Percentiles rank a stretch among this genome's conserved stretches.
These are phyloP conservation scores for Boletus vermiculosoides DNA, from an alignment of 768 basidiomycete species.

Conservation along the genomic window DNA sequence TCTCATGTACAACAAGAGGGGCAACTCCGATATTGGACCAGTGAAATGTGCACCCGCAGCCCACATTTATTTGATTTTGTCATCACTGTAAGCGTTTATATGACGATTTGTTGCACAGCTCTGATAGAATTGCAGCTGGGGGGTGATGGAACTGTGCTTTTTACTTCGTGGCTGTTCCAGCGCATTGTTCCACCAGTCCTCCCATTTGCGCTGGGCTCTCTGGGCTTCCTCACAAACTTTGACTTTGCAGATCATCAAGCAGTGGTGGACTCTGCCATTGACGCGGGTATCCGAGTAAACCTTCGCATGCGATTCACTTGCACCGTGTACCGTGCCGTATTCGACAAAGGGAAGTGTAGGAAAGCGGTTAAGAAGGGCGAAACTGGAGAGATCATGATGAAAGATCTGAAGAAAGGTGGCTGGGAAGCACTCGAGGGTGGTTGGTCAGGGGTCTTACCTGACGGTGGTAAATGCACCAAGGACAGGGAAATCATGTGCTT, in stretches of 20 bases:
- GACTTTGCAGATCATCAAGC: conserved; percentile 84
- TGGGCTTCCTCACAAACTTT: conserved; percentile 97
- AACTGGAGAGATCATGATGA: conserved; percentile 97
- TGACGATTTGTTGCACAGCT: background rate
- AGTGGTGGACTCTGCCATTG: conserved; percentile 85
- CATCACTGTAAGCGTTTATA: conserved; percentile 68
- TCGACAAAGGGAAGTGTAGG: conserved; percentile 62
- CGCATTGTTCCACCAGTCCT: conserved; percentile 98
- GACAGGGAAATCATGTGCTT: conserved; percentile 99
- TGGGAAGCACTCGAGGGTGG: conserved; percentile 97
- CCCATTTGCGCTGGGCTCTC: conserved; percentile 93
- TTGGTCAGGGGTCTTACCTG: conserved; percentile 45
- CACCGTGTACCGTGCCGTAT: conserved; percentile 92
- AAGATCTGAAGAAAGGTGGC: conserved; percentile 81
- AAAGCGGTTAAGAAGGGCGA: conserved; percentile 91
- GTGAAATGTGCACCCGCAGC: conserved; percentile 88
- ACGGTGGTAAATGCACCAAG: conserved; percentile 52
- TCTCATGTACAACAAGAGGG: conserved; percentile 60
- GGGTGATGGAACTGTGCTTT: conserved; percentile 96
- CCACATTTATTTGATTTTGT: conserved; percentile 98
- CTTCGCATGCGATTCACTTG: conserved; percentile 99
- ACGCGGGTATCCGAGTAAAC: conserved; percentile 94
- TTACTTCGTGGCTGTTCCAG: conserved; percentile 99
- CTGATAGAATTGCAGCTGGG: conserved; percentile 64
- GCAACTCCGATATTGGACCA: conserved; percentile 96